These are phyloP conservation scores for Corynespora cassiicola DNA, from an alignment of 2,329 filamentous ascomycete species.

Conservation along the genomic window DNA sequence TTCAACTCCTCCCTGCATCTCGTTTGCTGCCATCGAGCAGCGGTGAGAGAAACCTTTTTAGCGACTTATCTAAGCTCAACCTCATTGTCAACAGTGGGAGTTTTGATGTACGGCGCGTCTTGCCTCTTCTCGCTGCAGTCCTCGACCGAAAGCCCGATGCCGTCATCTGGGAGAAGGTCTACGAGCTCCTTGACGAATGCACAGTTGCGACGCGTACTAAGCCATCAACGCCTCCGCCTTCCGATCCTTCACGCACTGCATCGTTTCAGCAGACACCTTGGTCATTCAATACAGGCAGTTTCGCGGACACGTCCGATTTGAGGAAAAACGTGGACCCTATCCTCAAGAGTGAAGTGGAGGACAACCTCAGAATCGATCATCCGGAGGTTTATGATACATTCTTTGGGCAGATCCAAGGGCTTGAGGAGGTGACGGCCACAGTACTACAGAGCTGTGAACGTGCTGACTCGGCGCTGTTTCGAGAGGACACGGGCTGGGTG, in stretches of 20 bases:
- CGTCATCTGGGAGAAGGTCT: constrained; percentile 24
- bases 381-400: constrained; percentile 11
- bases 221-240: constrained; percentile 21
- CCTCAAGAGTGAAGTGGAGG: constrained; percentile 12
- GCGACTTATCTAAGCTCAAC: constrained; percentile 19
- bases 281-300: constrained; percentile 7
- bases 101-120: constrained; percentile 20
- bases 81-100: constrained; percentile 4
- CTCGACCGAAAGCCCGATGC: constrained; percentile 4
- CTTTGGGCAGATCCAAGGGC: constrained; percentile 10
- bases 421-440: constrained; percentile 9
- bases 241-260: constrained; percentile 11
- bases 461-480: constrained; percentile 7
- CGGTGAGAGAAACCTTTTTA: constrained; percentile 15
- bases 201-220: constrained; percentile 4
- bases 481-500: constrained; percentile 24
- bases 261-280: constrained; percentile 11
- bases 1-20: constrained; percentile 15
- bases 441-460: constrained; percentile 11
- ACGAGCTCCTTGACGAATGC: constrained; percentile 18
- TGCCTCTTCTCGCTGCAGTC: constrained; percentile 21
- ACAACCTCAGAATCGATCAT: constrained; percentile 12
- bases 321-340: constrained; percentile 11
- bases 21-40: constrained; percentile 13
- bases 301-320: constrained; percentile 11